Evolutionary conservation across 2,329 filamentous ascomycete genomes (phyloP), one percentile per base, ranked within the genome.

Genomic region (Pezicula rhizophila): DNA sequence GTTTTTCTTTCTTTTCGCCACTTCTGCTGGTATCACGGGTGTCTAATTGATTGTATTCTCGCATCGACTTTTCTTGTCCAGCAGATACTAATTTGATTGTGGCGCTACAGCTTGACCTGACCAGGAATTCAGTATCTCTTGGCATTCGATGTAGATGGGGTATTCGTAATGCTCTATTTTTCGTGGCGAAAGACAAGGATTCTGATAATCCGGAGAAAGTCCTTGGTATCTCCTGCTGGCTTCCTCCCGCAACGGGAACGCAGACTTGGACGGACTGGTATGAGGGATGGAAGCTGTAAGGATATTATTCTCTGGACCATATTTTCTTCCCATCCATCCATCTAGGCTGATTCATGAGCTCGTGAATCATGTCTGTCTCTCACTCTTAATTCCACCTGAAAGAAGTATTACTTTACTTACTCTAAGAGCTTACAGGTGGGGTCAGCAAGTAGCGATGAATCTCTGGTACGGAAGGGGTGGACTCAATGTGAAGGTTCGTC

Each of bases 181-280:
- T 85, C 56, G 81, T 88, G 50, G 82, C 82, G 8, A 85, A 82
- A 65, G 79, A 85, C 57, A 68, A 73, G 4, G 68, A 71, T 0
- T 45, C 47, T 18, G 53, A 54, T 28, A 50, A 56, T 26, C 66
- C 61, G 45, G 68, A 72, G 37, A 75, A 77, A 49, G 75, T 88
- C 33, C 73, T 88, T 25, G 85, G 85, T 8, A 81, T 87, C 20
- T 80, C 83, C 49, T 87, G 86, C 77, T 89, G 85, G 85, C 70
- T 87, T 46, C 75, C 75, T 1, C 85, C 85, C 0, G 72, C 71
- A 12, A 68, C 68, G 0, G 63, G 70, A 0, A 68, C 64, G 4
- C 61, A 73, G 40, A 76, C 73, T 5, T 88, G 84, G 84, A 66
- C 70, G 20, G 73, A 80, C 43, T 87, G 81, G 75, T 61, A 77